These are phyloP conservation scores for Lactuca saligna DNA, from an alignment of 129 eudicot species.

Conservation along the genomic window DNA sequence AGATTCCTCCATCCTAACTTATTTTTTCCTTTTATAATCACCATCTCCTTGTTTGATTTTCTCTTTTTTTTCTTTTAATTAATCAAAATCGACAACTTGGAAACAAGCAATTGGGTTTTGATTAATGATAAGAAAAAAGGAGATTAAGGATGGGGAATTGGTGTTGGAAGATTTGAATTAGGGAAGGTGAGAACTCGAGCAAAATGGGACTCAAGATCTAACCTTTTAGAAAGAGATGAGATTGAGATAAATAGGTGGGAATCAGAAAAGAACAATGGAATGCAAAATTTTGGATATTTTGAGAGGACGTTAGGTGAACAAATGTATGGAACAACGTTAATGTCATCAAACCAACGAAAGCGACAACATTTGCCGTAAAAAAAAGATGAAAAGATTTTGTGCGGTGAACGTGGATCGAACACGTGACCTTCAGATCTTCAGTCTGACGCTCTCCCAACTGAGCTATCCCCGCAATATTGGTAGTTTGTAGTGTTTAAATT, in stretches of 20 bases:
- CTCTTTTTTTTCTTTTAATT: neutral
- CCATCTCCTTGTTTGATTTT: conserved; percentile 27
- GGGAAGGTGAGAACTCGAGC: conserved; percentile 19
- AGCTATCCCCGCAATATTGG: conserved; percentile 78
- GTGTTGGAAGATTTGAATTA: conserved; percentile 1
- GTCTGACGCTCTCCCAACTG: conserved; percentile 99
- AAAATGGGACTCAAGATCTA: conserved; percentile 21
- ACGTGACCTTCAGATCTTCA: conserved; percentile 93
- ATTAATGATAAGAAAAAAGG: conserved; percentile 20
- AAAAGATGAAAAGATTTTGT: neutral
- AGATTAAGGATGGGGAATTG: conserved; percentile 17
- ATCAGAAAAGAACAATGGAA: neutral
- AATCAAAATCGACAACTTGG: neutral
- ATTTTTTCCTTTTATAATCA: conserved; percentile 4
- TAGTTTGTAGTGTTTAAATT: too few relatives aligned
- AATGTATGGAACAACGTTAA: conserved; percentile 35
- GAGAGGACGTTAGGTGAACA: conserved; percentile 29
- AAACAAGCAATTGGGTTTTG: conserved; percentile 17
- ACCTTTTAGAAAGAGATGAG: neutral
- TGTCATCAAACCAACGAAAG: neutral
- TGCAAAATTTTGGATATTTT: neutral
- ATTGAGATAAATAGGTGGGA: conserved; percentile 9
- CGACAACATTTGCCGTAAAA: neutral
- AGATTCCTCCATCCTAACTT: conserved; percentile 10
- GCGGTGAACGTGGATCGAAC: conserved; percentile 98